These are phyloP conservation scores for Penicillium sp. DNA, from an alignment of 2,329 filamentous ascomycete genomes.

Conservation along the genomic window DNA sequence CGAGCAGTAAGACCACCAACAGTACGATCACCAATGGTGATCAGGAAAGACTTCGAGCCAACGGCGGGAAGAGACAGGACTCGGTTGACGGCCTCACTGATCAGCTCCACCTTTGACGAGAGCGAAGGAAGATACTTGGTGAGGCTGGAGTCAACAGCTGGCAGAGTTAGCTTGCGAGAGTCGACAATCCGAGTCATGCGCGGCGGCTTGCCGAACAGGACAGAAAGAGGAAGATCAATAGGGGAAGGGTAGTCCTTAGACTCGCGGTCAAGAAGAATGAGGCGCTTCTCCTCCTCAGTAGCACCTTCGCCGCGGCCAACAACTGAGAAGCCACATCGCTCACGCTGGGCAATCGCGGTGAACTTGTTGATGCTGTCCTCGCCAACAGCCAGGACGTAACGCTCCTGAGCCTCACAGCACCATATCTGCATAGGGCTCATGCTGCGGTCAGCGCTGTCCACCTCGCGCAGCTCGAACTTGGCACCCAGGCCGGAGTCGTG, in stretches of 20 bases:
- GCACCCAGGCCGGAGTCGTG: constrained; percentile 91
- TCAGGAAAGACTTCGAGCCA: constrained; percentile 95
- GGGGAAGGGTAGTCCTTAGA: constrained; percentile 73
- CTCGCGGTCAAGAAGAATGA: constrained; percentile 81
- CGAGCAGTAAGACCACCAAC: constrained; percentile 86
- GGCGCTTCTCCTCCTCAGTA: constrained; percentile 67
- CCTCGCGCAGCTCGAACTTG: constrained; percentile 88
- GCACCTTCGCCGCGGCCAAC: constrained; percentile 75
- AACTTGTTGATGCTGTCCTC: constrained; percentile 75
- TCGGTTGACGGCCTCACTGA: constrained; percentile 74
- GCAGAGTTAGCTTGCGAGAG: constrained; percentile 68
- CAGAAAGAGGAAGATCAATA: constrained; percentile 87
- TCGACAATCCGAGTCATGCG: constrained; percentile 76
- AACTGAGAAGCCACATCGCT: constrained; percentile 89
- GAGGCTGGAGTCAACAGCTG: constrained; percentile 75
- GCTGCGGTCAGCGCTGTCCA: constrained; percentile 85
- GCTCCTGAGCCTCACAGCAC: constrained; percentile 96
- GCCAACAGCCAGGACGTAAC: constrained; percentile 90
- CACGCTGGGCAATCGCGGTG: constrained; percentile 71
- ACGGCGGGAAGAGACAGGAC: constrained; percentile 86
- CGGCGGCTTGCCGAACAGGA: constrained; percentile 85
- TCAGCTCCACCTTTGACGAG: constrained; percentile 51
- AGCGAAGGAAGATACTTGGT: constrained; percentile 66
- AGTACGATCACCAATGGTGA: constrained; percentile 91
- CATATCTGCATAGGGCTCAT: constrained; percentile 97